A percentile compares a stretch with the other conserved stretches of the same genome.
These are phyloP conservation scores for Novymonas esmeraldas DNA, from an alignment of 208 protist genomes.

Conservation along the genomic window DNA sequence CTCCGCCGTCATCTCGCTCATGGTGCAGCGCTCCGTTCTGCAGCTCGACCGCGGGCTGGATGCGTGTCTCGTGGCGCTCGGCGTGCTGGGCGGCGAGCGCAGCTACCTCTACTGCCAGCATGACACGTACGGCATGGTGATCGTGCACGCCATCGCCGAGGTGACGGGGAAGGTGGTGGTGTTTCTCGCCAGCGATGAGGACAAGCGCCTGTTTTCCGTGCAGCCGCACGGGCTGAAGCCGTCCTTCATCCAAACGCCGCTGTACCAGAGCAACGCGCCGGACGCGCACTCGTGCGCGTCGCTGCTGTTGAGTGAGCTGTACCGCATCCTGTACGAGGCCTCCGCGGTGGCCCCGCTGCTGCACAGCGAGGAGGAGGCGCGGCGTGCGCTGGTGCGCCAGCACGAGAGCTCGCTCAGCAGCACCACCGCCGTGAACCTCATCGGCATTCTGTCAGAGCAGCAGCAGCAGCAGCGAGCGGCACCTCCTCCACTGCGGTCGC, in stretches of 20 bases:
- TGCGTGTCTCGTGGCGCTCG: conserved; percentile 73
- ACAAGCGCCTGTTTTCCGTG: conserved; percentile 72
- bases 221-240: conserved; percentile 65
- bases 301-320: conserved; percentile 61
- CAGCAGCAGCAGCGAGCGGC: background rate
- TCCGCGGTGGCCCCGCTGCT: conserved; percentile 67
- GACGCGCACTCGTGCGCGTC: conserved; percentile 57
- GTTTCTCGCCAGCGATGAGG: conserved; percentile 72
- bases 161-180: conserved; percentile 70
- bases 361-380: conserved; percentile 51
- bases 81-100: conserved; percentile 81
- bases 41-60: conserved; percentile 68
- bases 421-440: conserved; percentile 45
- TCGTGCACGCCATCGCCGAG: conserved; percentile 76
- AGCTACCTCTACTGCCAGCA: conserved; percentile 85
- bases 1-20: conserved; percentile 56
- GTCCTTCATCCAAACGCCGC: conserved; percentile 77
- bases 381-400: conserved; percentile 51
- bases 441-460: conserved; percentile 41
- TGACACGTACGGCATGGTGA: conserved; percentile 80
- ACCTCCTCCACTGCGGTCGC: background rate
- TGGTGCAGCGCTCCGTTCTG: conserved; percentile 67
- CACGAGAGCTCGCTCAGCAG: conserved; percentile 41
- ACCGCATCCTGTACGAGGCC: conserved; percentile 63
- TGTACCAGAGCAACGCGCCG: conserved; percentile 54